Percentiles rank a stretch among this genome's conserved stretches.
phyloP scores from a whole-genome alignment of 2,329 filamentous ascomycete species.

The Biscogniauxia marginata region DNA sequence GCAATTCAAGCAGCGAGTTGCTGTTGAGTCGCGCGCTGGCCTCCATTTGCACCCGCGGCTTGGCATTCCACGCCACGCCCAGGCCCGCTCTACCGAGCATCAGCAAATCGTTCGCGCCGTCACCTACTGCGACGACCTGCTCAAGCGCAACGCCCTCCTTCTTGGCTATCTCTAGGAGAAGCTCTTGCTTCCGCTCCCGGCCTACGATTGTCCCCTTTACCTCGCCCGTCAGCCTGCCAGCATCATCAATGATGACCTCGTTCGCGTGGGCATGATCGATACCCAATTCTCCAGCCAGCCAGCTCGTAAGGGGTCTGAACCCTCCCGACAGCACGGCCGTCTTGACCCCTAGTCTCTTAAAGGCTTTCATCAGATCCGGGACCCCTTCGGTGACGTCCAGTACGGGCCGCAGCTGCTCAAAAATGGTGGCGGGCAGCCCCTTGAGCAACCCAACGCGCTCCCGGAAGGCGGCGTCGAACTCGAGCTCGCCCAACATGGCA shows the following conservation, averaged over 20 bases:
- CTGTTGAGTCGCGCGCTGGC: slow-evolving; percentile 72
- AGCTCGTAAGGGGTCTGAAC: slow-evolving; percentile 84
- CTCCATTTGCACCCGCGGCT: slow-evolving; percentile 76
- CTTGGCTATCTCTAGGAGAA: slow-evolving; percentile 68
- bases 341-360: slow-evolving; percentile 79
- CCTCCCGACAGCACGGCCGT: slow-evolving; percentile 91
- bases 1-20: slow-evolving; percentile 66
- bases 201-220: slow-evolving; percentile 72
- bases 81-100: slow-evolving; percentile 77
- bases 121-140: slow-evolving; percentile 73
- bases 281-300: slow-evolving; percentile 77
- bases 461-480: slow-evolving; percentile 81
- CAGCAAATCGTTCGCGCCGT: slow-evolving; percentile 78
- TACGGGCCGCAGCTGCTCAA: slow-evolving; percentile 70
- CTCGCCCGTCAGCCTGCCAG: slow-evolving; percentile 66
- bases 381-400: slow-evolving; percentile 84
- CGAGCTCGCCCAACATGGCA: slow-evolving; percentile 94
- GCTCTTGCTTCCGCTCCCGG: slow-evolving; percentile 69
- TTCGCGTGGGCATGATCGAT: slow-evolving; percentile 91
- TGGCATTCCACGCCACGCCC: slow-evolving; percentile 82
- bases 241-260: slow-evolving; percentile 66
- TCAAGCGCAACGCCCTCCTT: slow-evolving; percentile 64
- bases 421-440: slow-evolving; percentile 76
- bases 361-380: slow-evolving; percentile 66
- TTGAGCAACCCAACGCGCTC: slow-evolving; percentile 78